Conservation (phyloP, 2,329 filamentous ascomycete genomes). For the Cladorrhinum sp. region DNA sequence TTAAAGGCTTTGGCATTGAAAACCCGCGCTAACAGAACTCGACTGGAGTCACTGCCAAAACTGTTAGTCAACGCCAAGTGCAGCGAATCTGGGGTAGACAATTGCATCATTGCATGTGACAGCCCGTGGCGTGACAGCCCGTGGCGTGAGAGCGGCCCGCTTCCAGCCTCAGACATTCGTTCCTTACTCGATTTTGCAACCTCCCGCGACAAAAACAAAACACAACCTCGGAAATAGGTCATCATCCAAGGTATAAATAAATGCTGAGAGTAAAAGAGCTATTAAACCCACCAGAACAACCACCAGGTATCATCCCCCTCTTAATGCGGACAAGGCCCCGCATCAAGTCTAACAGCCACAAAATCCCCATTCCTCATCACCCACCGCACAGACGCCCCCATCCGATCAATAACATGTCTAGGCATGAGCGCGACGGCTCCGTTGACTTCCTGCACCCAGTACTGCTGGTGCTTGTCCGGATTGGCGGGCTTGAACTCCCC, state of each 20-base stretch:
- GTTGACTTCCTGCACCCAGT: constrained; percentile 60
- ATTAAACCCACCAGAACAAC: too few species aligned
- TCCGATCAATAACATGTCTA: constrained; percentile 58
- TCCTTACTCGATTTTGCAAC: too few species aligned
- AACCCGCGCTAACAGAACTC: too few species aligned
- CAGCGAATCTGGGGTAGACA: not conserved
- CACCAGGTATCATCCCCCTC: too few species aligned
- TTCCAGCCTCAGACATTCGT: too few species aligned
- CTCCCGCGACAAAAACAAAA: too few species aligned
- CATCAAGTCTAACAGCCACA: constrained; percentile 51
- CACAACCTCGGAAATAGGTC: too few species aligned
- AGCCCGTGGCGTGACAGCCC: not conserved
- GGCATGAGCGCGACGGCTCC: constrained; percentile 58
- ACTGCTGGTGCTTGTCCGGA: constrained; percentile 57
- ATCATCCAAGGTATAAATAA: too few species aligned
- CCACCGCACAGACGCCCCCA: constrained; percentile 53
- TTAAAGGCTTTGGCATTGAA: not conserved
- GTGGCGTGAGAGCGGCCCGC: too few species aligned
- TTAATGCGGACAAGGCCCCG: too few species aligned
- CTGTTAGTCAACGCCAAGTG: not conserved
- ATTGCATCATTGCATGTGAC: constrained; percentile 8
- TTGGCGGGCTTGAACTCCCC: constrained; percentile 64
- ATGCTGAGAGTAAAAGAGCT: too few species aligned
- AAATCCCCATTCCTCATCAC: constrained; percentile 58
- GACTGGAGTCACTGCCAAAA: too few species aligned